Conservation (phyloP, 1,139 yeast species). For the Martiniozyma asiatica region DNA sequence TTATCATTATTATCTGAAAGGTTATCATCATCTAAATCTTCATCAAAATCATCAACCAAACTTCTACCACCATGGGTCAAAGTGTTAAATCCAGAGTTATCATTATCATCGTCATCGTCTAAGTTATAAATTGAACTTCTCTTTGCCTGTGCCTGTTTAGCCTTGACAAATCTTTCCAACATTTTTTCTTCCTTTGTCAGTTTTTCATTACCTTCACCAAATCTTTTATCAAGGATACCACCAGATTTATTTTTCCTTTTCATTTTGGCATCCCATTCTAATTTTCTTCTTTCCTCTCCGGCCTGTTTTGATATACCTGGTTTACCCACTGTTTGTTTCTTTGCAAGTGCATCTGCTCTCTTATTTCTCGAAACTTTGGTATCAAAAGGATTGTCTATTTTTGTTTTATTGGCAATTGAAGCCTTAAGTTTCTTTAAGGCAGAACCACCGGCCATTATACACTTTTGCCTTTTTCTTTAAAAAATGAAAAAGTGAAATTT, state of each 20-base stretch:
- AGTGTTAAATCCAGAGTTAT: slow-evolving; percentile 29
- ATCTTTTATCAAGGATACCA: slow-evolving; percentile 73
- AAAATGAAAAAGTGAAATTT: slow-evolving; percentile 1
- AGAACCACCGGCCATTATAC: slow-evolving; percentile 64
- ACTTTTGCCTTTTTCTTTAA: background rate
- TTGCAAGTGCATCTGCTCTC: slow-evolving; percentile 45
- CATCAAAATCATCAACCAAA: slow-evolving; percentile 40
- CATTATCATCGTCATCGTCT: slow-evolving; percentile 57
- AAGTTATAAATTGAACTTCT: slow-evolving; percentile 53
- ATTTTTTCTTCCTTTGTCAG: slow-evolving; percentile 82
- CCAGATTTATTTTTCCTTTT: slow-evolving; percentile 60
- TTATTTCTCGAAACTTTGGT: slow-evolving; percentile 60
- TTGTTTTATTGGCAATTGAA: slow-evolving; percentile 61
- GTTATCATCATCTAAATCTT: slow-evolving; percentile 28
- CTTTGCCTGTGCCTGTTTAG: slow-evolving; percentile 51
- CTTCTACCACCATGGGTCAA: slow-evolving; percentile 78
- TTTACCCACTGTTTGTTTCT: slow-evolving; percentile 51
- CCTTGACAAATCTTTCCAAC: slow-evolving; percentile 89
- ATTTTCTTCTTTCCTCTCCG: slow-evolving; percentile 63
- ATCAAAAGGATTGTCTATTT: slow-evolving; percentile 73
- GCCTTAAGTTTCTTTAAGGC: slow-evolving; percentile 77
- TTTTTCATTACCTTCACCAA: slow-evolving; percentile 72
- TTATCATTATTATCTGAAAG: slow-evolving; percentile 31
- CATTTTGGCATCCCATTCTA: slow-evolving; percentile 56
- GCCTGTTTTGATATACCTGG: slow-evolving; percentile 67